phyloP scores from a whole-genome alignment of 108 stramenopile genomes.

The Poteriospumella lacustris region DNA sequence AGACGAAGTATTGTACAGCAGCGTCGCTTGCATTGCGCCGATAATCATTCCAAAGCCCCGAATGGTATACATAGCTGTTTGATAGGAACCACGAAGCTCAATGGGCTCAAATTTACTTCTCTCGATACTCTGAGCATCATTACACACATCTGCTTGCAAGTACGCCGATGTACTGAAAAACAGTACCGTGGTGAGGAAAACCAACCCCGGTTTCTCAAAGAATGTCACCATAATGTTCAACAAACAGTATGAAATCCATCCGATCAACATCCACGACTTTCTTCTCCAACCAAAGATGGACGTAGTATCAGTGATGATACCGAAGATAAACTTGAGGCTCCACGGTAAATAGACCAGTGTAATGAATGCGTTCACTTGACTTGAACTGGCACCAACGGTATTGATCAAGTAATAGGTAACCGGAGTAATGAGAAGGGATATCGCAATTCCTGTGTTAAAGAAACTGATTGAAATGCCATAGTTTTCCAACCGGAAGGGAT shows the following conservation, averaged over 20 bases:
- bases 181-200: not conserved
- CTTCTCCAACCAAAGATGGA: conserved; percentile 56
- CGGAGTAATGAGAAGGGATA: conserved; percentile 41
- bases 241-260: conserved; percentile 48
- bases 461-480: not conserved
- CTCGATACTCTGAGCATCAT: conserved; percentile 64
- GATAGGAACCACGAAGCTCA: conserved; percentile 54
- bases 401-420: conserved; percentile 39
- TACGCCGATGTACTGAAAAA: conserved; percentile 26
- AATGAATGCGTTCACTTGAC: conserved; percentile 22
- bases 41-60: conserved; percentile 52
- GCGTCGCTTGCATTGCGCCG: conserved; percentile 48
- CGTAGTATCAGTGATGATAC: conserved; percentile 55
- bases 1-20: conserved; percentile 55
- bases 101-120: conserved; percentile 51
- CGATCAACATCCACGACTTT: conserved; percentile 58
- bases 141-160: conserved; percentile 62
- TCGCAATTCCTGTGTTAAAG: conserved; percentile 33
- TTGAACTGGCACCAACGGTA: conserved; percentile 33
- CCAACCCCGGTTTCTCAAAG: not conserved
- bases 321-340: conserved; percentile 55
- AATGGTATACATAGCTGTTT: conserved; percentile 54
- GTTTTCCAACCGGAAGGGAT: not conserved
- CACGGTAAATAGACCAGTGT: conserved; percentile 43
- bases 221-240: not conserved